Percentiles rank a stretch among this genome's conserved stretches.
Conservation (phyloP, 345 rosid genomes). For the Orychophragmus violaceus region DNA sequence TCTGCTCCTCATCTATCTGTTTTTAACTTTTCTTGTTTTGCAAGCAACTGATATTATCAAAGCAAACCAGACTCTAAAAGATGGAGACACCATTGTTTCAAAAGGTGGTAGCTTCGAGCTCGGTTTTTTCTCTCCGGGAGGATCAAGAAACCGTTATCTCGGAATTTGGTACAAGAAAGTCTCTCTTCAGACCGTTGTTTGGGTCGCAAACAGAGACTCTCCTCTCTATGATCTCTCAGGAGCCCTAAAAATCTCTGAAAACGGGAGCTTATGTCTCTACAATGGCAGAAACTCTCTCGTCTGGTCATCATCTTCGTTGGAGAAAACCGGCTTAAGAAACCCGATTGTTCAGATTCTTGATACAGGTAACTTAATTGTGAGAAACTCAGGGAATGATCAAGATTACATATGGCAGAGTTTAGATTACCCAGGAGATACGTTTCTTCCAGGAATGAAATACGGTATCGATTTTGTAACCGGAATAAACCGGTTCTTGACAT, state of each 20-base stretch:
- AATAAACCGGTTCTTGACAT: constrained; percentile 45
- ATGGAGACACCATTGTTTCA: constrained; percentile 30
- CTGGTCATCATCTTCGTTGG: constrained; percentile 48
- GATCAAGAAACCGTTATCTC: constrained; percentile 27
- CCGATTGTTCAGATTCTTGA: constrained; percentile 53
- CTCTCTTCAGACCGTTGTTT: constrained; percentile 31
- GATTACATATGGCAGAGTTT: constrained; percentile 75
- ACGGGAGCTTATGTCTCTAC: constrained; percentile 31
- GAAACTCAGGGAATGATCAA: constrained; percentile 28
- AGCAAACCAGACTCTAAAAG: constrained; percentile 22
- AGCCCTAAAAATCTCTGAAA: constrained; percentile 33
- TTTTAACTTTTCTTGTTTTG: neutral
- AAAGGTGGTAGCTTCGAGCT: constrained; percentile 23
- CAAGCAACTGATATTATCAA: constrained; percentile 11
- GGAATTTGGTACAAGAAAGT: constrained; percentile 31
- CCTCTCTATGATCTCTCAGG: constrained; percentile 63
- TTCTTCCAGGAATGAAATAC: constrained; percentile 70
- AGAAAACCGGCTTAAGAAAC: neutral
- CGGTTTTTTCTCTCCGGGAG: constrained; percentile 30
- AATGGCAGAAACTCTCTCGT: constrained; percentile 27
- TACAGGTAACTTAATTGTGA: constrained; percentile 67
- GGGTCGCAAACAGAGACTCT: constrained; percentile 70
- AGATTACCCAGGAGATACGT: constrained; percentile 70
- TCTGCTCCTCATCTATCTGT: constrained; percentile 19
- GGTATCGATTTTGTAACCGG: constrained; percentile 58